Evolutionary conservation across 108 stramenopile species (phyloP), one percentile per base, ranked within the genome.

Genomic region (Fragilaria crotonensis): DNA sequence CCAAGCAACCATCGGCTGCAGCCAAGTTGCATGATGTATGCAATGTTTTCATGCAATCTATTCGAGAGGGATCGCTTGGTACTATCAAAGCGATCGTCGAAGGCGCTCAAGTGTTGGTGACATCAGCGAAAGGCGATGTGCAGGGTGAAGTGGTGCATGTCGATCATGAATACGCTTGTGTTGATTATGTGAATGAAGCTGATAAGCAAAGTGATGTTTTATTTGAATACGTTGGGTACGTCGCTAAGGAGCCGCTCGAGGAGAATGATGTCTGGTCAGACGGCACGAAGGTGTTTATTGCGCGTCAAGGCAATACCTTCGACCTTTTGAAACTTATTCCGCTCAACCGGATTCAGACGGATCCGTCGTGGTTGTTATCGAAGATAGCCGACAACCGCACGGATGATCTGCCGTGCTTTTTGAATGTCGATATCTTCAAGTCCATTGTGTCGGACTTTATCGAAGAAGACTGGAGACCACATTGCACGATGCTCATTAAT

Each of bases 351-450:
- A 57, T 81, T 1, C 75, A 65, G 9, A 72, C 80, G 4, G 77
- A 85, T 55, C 80, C 84, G 11, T 66, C 68, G 11, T 85, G 84
- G 84, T 54, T 85, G 22, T 46, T 59, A 11, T 54, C 67, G 44
- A 72, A 81, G 59, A 81, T 85, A 53, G 49, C 59, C 22, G 25
- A 66, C 22, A 78, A 71, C 45, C 71, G 79, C 9, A 80, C 84
- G 1, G 80, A 85, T 54, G 78, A 85, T 30, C 65, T 85, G 48
- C 68, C 84, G 0, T 78, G 80, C 32, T 85, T 85, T 51, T 54
- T 81, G 28, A 85, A 81, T 59, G 80, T 76, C 11, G 66, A 85
- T 52, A 76, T 75, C 5, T 85, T 85, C 54, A 71, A 71, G 54
- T 52, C 70, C 48, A 71, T 85, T 50, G 78, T 85, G 19, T 73